Percentiles rank a stretch among this genome's conserved stretches.
phyloP scores from a whole-genome alignment of 2,329 filamentous ascomycete genomes.

The Venturia nashicola region DNA sequence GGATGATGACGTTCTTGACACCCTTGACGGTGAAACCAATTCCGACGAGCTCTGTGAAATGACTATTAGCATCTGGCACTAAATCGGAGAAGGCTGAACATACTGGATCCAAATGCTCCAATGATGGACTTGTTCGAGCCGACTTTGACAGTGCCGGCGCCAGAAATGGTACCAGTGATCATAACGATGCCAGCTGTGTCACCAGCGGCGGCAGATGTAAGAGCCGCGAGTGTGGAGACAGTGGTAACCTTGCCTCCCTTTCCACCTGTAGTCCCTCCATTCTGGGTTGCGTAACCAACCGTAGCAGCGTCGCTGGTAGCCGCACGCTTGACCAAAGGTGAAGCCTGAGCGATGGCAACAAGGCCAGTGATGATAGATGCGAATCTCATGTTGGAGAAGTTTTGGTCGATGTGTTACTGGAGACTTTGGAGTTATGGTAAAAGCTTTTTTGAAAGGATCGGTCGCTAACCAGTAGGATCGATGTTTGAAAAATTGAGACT shows the following conservation, averaged over 20 bases:
- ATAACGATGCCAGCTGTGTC: constrained; percentile 33
- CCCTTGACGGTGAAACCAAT: constrained; percentile 37
- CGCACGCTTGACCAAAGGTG: background rate
- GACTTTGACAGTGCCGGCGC: constrained; percentile 32
- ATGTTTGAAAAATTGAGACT: background rate
- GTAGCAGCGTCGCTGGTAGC: background rate
- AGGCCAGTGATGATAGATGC: background rate
- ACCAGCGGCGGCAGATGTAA: constrained; percentile 32
- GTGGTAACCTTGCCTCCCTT: constrained; percentile 23
- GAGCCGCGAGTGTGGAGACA: constrained; percentile 24
- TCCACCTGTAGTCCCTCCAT: constrained; percentile 25
- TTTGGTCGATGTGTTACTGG: background rate
- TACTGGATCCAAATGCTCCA: constrained; percentile 32
- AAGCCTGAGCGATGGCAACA: background rate
- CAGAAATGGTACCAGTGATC: constrained; percentile 33
- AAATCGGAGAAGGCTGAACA: constrained; percentile 8
- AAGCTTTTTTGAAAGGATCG: background rate
- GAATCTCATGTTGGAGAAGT: background rate
- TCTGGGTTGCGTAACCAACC: constrained; percentile 5
- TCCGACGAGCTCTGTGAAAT: constrained; percentile 26
- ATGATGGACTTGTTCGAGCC: constrained; percentile 39
- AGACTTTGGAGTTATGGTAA: background rate
- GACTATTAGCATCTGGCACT: background rate
- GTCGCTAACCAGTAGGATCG: background rate
- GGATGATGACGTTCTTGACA: constrained; percentile 42